Evolutionary conservation across 345 rosid species (phyloP).

Genomic region (Acer saccharum): DNA sequence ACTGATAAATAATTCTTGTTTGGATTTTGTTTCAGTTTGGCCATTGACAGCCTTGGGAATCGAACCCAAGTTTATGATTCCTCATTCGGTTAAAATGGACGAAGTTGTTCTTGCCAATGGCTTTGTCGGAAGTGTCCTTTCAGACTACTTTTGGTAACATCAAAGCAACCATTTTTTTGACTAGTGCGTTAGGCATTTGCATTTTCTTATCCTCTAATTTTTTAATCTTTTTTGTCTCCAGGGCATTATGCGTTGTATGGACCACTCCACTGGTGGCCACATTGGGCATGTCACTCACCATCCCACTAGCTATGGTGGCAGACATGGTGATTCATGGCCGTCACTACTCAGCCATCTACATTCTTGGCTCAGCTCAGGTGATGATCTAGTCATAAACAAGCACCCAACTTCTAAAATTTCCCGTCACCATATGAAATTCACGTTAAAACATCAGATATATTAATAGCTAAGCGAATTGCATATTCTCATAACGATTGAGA

Average conservation of each 20-base stretch:
- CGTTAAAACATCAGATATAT: too few relatives aligned
- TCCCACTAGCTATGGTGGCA: constrained; percentile 86
- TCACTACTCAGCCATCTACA: constrained; percentile 75
- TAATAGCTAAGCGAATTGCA: too few relatives aligned
- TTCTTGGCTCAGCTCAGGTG: constrained; percentile 81
- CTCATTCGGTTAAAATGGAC: constrained; percentile 87
- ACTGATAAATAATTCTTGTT: background rate
- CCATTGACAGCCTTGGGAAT: constrained; percentile 95
- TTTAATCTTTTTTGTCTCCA: constrained; percentile 15
- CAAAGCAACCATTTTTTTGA: background rate
- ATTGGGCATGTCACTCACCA: constrained; percentile 84
- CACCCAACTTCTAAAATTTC: background rate
- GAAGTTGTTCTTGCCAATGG: constrained; percentile 97
- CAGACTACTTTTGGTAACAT: constrained; percentile 89
- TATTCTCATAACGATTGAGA: too few relatives aligned
- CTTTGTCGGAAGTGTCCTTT: constrained; percentile 93
- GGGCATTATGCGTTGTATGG: constrained; percentile 88
- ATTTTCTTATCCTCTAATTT: background rate
- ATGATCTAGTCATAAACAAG: background rate
- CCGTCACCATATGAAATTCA: background rate
- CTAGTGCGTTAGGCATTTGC: background rate
- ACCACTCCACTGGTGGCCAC: constrained; percentile 87
- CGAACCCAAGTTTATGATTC: constrained; percentile 93
- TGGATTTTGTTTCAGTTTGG: constrained; percentile 66
- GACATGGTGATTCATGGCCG: constrained; percentile 85